A percentile compares a stretch with the other conserved stretches of the same genome.
phyloP scores from a whole-genome alignment of 148 eudicot species.

The Heliamphora exappendiculata region DNA sequence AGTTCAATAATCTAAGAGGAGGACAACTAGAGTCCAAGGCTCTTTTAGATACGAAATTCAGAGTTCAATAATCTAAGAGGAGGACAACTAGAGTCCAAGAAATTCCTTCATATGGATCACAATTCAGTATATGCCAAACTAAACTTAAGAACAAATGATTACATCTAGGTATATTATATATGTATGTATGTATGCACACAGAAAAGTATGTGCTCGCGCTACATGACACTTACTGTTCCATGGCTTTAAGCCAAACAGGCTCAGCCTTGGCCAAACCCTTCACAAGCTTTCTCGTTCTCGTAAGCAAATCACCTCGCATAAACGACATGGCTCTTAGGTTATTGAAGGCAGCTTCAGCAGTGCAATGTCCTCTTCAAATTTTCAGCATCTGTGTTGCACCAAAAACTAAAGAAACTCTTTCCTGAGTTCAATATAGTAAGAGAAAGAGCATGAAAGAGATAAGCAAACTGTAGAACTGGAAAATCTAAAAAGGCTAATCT shows the following conservation, averaged over 20 bases:
- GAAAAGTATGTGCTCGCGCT: neutral
- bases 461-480: neutral
- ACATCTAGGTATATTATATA: neutral
- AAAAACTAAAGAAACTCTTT: neutral
- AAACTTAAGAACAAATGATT: neutral
- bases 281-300: constrained; percentile 66
- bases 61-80: neutral
- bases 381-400: neutral
- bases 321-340: constrained; percentile 50
- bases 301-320: constrained; percentile 74
- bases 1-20: neutral
- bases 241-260: constrained; percentile 86
- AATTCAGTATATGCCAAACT: neutral
- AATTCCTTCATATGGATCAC: neutral
- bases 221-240: constrained; percentile 57
- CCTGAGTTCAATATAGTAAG: neutral
- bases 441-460: neutral
- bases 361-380: neutral
- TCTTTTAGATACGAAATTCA: neutral
- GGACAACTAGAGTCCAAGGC: too few relatives aligned
- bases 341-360: neutral
- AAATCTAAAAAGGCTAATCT: too few relatives aligned
- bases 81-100: neutral
- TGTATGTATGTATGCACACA: neutral
- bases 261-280: constrained; percentile 73